Percentiles rank a stretch among this genome's conserved stretches.
Evolutionary conservation across 192 early-diverging fungal genomes (phyloP).

Genomic region (Backusella australiensis): DNA sequence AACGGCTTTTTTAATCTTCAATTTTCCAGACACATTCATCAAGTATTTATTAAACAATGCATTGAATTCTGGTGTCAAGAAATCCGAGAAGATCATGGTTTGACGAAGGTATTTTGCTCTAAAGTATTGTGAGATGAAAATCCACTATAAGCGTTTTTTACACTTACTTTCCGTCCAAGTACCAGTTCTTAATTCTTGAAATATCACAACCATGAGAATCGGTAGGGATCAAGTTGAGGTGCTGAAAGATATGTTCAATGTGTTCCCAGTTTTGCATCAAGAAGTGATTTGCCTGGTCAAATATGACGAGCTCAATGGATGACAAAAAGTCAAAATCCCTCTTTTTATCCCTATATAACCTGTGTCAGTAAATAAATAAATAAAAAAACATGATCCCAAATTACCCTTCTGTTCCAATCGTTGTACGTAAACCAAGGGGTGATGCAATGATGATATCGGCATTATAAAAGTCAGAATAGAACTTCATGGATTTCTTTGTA

Average conservation of each 20-base stretch:
- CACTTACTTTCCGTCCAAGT: slow-evolving; percentile 71
- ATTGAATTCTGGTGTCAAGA: slow-evolving; percentile 90
- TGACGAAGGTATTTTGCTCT: slow-evolving; percentile 85
- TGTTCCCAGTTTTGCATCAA: slow-evolving; percentile 99
- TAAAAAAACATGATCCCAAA: background rate
- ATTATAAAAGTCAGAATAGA: slow-evolving; percentile 86
- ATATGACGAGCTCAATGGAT: slow-evolving; percentile 86
- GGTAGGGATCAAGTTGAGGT: slow-evolving; percentile 88
- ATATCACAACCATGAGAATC: slow-evolving; percentile 94
- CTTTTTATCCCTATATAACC: slow-evolving; percentile 73
- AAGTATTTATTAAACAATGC: slow-evolving; percentile 73
- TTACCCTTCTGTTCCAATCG: slow-evolving; percentile 80
- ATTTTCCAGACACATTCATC: slow-evolving; percentile 65
- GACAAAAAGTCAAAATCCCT: slow-evolving; percentile 91
- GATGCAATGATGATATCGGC: slow-evolving; percentile 91
- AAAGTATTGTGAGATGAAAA: background rate
- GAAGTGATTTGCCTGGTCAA: slow-evolving; percentile 83
- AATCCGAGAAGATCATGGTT: slow-evolving; percentile 79
- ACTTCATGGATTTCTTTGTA: slow-evolving; percentile 78
- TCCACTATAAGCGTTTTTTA: background rate
- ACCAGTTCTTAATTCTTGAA: slow-evolving; percentile 84
- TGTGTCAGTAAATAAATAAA: background rate
- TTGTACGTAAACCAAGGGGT: slow-evolving; percentile 87
- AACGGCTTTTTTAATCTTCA: slow-evolving; percentile 63
- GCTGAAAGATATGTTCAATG: slow-evolving; percentile 75